A percentile compares a stretch with the other conserved stretches of the same genome.
These are phyloP conservation scores for Geoglossum cookeanum DNA, from an alignment of 2,329 filamentous ascomycete genomes.

Conservation along the genomic window DNA sequence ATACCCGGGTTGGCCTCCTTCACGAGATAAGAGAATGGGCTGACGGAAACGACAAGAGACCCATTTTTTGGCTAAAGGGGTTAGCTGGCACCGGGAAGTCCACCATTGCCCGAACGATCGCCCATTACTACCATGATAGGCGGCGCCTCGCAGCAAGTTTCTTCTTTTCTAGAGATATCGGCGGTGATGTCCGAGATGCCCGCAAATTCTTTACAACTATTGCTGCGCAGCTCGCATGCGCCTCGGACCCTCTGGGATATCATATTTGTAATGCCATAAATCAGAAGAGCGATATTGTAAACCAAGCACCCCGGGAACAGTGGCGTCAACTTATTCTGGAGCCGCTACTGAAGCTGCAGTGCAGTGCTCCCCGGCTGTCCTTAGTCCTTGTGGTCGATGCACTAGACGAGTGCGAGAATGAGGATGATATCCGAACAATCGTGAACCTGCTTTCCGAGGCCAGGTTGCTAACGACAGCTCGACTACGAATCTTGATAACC, in stretches of 20 bases:
- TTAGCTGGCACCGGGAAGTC: conserved; percentile 21
- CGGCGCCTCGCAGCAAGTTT: conserved; percentile 21
- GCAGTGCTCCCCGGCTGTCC: neutral
- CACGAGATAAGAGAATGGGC: conserved; percentile 14
- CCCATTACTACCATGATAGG: conserved; percentile 10
- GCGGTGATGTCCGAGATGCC: conserved; percentile 20
- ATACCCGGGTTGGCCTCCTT: conserved; percentile 13
- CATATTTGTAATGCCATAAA: conserved; percentile 17
- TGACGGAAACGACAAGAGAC: conserved; percentile 8
- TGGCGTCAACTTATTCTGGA: conserved; percentile 23
- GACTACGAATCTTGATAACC: conserved; percentile 14
- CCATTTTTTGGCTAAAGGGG: conserved; percentile 21
- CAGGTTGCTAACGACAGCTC: conserved; percentile 4
- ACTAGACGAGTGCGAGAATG: conserved; percentile 15
- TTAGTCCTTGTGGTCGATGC: conserved; percentile 15
- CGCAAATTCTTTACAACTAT: conserved; percentile 25
- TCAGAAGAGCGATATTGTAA: conserved; percentile 14
- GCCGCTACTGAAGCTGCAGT: conserved; percentile 14
- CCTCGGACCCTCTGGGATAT: conserved; percentile 15
- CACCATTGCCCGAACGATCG: conserved; percentile 20
- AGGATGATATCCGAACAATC: conserved; percentile 10
- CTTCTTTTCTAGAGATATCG: conserved; percentile 26
- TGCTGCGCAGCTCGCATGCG: conserved; percentile 16
- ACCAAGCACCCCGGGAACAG: conserved; percentile 19
- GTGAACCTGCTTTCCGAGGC: conserved; percentile 11